These are phyloP conservation scores for Yamadazyma taylorii DNA, from an alignment of 1,139 yeast species.

Conservation along the genomic window DNA sequence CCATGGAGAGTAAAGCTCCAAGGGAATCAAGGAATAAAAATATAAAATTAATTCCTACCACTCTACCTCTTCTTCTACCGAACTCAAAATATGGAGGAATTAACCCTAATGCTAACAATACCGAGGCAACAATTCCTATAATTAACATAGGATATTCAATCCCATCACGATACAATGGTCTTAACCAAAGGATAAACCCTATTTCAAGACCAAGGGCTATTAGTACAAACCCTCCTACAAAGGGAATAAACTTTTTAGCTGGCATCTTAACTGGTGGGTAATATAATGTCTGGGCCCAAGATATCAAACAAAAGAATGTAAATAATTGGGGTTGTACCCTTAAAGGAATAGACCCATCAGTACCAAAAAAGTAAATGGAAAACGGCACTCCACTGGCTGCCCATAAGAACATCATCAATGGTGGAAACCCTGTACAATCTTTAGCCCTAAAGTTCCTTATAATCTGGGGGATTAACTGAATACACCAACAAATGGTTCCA, in stretches of 20 bases:
- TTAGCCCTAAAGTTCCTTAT: conserved; percentile 69
- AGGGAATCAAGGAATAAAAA: conserved; percentile 73
- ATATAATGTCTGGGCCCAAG: conserved; percentile 73
- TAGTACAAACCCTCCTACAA: conserved; percentile 38
- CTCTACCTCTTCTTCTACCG: conserved; percentile 75
- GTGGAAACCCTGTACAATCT: conserved; percentile 83
- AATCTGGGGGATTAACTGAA: conserved; percentile 86
- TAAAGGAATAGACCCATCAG: conserved; percentile 70
- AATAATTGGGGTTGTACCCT: conserved; percentile 87
- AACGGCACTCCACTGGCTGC: conserved; percentile 81
- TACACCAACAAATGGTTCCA: conserved; percentile 90
- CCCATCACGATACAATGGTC: conserved; percentile 61
- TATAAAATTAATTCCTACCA: conserved; percentile 84
- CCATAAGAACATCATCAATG: conserved; percentile 83
- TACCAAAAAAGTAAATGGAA: conserved; percentile 74
- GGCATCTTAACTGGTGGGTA: conserved; percentile 68
- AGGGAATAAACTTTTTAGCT: conserved; percentile 33
- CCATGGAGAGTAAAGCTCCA: conserved; percentile 79
- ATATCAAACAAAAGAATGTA: conserved; percentile 64
- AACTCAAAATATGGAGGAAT: conserved; percentile 89
- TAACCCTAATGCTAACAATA: conserved; percentile 73
- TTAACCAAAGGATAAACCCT: conserved; percentile 71
- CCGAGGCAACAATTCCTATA: conserved; percentile 77
- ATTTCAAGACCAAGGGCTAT: conserved; percentile 61
- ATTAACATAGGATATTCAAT: conserved; percentile 75